Conservation (phyloP, 371 early-diverging fungal species). For the Mortierella sp. region DNA sequence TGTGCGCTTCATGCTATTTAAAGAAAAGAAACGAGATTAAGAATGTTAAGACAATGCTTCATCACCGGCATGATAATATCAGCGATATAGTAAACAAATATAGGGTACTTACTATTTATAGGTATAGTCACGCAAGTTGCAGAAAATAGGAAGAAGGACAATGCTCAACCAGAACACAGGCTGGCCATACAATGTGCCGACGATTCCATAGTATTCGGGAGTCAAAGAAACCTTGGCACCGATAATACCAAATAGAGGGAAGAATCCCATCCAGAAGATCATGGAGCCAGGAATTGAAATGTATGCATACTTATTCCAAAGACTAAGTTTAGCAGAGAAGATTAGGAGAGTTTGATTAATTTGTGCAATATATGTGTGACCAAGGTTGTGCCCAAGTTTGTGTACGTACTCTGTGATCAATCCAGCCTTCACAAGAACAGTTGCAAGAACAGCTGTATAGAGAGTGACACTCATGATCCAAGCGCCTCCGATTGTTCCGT, state of each 20-base stretch:
- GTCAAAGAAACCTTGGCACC: slow-evolving; percentile 84
- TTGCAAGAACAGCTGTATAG: slow-evolving; percentile 84
- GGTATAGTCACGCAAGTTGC: slow-evolving; percentile 87
- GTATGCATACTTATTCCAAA: slow-evolving; percentile 90
- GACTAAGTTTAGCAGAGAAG: slow-evolving; percentile 44
- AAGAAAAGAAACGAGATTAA: not conserved
- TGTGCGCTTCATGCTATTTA: slow-evolving; percentile 79
- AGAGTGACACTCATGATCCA: slow-evolving; percentile 86
- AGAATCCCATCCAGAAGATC: slow-evolving; percentile 87
- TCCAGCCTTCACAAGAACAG: slow-evolving; percentile 87
- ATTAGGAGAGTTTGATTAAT: not conserved
- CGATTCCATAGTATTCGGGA: slow-evolving; percentile 86
- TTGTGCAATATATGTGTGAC: not conserved
- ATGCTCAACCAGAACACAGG: slow-evolving; percentile 91
- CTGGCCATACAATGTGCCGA: slow-evolving; percentile 79
- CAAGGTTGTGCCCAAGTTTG: no score
- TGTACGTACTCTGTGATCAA: slow-evolving; percentile 79
- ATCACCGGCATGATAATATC: not conserved
- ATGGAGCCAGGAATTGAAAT: slow-evolving; percentile 89
- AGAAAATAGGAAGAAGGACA: slow-evolving; percentile 83
- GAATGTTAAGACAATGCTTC: not conserved
- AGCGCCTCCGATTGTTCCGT: slow-evolving; percentile 80
- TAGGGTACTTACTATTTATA: slow-evolving; percentile 90
- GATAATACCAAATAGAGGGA: slow-evolving; percentile 87
- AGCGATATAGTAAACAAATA: not conserved